Percentiles rank a stretch among this genome's conserved stretches.
phyloP scores from a whole-genome alignment of 768 basidiomycete genomes.

The Macrolepiota dolichaula region DNA sequence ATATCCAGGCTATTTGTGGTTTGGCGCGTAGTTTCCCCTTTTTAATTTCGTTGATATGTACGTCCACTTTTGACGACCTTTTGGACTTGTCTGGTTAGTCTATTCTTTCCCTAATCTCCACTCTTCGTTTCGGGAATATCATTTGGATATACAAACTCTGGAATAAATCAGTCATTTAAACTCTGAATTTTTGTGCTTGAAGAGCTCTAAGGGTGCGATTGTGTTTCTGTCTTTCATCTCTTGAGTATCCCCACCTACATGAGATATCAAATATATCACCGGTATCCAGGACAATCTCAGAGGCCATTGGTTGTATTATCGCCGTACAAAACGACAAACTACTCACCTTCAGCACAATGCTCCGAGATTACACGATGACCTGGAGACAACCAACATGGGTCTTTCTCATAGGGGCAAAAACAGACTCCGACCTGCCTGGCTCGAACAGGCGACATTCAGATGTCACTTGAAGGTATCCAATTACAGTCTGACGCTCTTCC shows the following conservation, averaged over 20 bases:
- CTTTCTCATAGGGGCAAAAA: not conserved
- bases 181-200: not conserved
- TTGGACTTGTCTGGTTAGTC: constrained; percentile 7
- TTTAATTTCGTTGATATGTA: constrained; percentile 1
- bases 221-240: no score
- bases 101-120: constrained; percentile 4
- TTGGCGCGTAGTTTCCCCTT: not conserved
- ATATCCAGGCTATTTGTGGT: not conserved
- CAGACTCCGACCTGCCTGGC: constrained; percentile 38
- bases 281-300: no score
- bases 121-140: not conserved
- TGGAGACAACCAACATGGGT: no score
- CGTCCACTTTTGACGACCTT: not conserved
- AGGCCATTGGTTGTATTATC: no score
- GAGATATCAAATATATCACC: no score
- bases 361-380: no score
- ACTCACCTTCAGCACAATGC: no score
- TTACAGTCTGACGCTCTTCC: constrained; percentile 48
- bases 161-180: not conserved
- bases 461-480: constrained; percentile 5
- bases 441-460: constrained; percentile 54
- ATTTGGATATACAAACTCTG: not conserved
- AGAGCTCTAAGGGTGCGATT: no score
- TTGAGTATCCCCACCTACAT: no score
- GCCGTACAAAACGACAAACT: no score